Conservation (phyloP, 164 flowering plant species). For the Magnolia officinalis region DNA sequence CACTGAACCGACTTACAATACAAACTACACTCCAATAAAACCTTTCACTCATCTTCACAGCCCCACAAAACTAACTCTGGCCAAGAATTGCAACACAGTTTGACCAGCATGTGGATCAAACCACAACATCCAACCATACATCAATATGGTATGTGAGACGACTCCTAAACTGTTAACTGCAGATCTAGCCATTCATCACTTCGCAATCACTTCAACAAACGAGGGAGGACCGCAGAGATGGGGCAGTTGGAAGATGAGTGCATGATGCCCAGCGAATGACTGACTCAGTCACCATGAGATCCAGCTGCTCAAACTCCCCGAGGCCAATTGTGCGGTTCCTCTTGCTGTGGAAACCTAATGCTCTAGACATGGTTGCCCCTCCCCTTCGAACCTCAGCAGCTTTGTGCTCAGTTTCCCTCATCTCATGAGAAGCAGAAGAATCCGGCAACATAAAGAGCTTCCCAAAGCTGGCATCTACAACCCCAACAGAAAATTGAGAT, state of each 20-base stretch:
- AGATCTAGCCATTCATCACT: neutral
- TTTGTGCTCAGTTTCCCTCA: slow-evolving; percentile 19
- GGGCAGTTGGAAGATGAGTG: slow-evolving; percentile 58
- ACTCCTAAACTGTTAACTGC: no score
- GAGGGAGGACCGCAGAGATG: slow-evolving; percentile 72
- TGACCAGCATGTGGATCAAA: neutral
- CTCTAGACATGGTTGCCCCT: slow-evolving; percentile 32
- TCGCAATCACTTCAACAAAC: slow-evolving; percentile 44
- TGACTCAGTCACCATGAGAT: slow-evolving; percentile 70
- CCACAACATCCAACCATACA: neutral
- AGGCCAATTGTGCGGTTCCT: slow-evolving; percentile 82
- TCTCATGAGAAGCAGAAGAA: slow-evolving; percentile 18
- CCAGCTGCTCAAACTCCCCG: slow-evolving; percentile 71
- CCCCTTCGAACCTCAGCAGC: slow-evolving; percentile 32
- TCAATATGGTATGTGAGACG: neutral
- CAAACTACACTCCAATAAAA: no score
- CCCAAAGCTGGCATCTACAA: slow-evolving; percentile 36
- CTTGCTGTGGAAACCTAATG: slow-evolving; percentile 47
- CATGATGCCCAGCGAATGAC: slow-evolving; percentile 93
- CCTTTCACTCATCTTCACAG: no score
- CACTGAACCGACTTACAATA: no score
- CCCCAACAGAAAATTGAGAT: slow-evolving; percentile 6
- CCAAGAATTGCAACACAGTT: neutral
- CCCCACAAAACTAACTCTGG: no score
- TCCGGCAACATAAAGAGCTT: slow-evolving; percentile 31